Percentiles rank a stretch among this genome's conserved stretches.
Evolutionary conservation across 805 yeast species (phyloP).

Genomic region (Candida gorgasii): DNA sequence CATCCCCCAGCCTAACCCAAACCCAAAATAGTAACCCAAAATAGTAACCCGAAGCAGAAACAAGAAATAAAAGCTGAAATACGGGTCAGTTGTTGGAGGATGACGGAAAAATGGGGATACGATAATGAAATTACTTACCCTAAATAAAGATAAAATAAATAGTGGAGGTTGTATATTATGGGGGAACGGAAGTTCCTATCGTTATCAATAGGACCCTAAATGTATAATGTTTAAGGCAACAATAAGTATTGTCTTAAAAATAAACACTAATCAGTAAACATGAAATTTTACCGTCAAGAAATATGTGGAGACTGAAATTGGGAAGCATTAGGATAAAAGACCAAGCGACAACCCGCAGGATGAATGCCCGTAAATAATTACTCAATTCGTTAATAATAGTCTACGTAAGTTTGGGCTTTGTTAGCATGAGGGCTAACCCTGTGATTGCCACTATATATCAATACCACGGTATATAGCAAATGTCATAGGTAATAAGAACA

Average conservation of each 20-base stretch:
- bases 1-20: too few species aligned
- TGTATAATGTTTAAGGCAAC: background rate
- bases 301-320: slow-evolving; percentile 1
- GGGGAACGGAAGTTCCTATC: background rate
- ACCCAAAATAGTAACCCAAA: too few species aligned
- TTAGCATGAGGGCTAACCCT: too few species aligned
- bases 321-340: background rate
- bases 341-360: background rate
- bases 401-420: too few species aligned
- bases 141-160: background rate
- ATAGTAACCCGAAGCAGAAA: too few species aligned
- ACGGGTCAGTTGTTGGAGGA: too few species aligned
- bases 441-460: background rate
- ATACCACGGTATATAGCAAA: background rate
- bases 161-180: background rate
- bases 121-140: too few species aligned
- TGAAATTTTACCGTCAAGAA: slow-evolving; percentile 3
- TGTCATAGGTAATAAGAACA: background rate
- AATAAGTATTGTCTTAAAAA: background rate
- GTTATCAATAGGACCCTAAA: slow-evolving; percentile 1
- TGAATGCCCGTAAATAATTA: background rate
- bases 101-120: too few species aligned
- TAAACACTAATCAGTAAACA: background rate
- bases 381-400: background rate
- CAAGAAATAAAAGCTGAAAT: too few species aligned